A percentile compares a stretch with the other conserved stretches of the same genome.
These are phyloP conservation scores for Nannizziopsis arthrosporioides DNA, from an alignment of 2,329 filamentous ascomycete species.

Conservation along the genomic window DNA sequence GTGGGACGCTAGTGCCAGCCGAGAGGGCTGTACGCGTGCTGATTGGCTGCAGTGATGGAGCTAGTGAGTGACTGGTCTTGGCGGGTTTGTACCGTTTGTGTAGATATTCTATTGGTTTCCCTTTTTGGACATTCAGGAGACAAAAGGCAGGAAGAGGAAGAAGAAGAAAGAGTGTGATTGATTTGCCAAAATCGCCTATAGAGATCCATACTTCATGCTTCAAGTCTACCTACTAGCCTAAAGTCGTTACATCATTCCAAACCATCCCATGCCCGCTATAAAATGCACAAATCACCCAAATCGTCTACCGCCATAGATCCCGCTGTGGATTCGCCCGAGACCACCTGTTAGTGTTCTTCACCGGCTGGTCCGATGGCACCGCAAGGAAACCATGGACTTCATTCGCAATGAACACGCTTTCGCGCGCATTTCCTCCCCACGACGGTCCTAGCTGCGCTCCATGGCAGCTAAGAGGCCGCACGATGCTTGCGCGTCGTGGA, in stretches of 20 bases:
- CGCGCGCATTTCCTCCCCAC: conserved; percentile 49
- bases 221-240: not conserved
- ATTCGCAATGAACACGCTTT: conserved; percentile 54
- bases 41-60: conserved; percentile 1
- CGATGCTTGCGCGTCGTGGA: conserved; percentile 27
- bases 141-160: not conserved
- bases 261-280: too few species aligned
- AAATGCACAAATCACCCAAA: not conserved
- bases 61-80: not conserved
- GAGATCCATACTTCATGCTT: too few species aligned
- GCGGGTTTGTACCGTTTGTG: not conserved
- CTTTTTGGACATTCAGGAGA: not conserved
- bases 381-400: conserved; percentile 56
- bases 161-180: not conserved
- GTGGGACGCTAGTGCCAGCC: conserved; percentile 13
- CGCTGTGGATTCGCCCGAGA: conserved; percentile 22
- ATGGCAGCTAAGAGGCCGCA: conserved; percentile 38
- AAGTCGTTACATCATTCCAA: too few species aligned
- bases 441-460: conserved; percentile 40
- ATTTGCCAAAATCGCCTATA: not conserved
- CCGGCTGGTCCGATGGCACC: conserved; percentile 42
- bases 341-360: conserved; percentile 24
- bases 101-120: not conserved
- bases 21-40: conserved; percentile 16
- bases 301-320: conserved; percentile 32